Base-by-base conservation (phyloP, 805 yeast genomes). In the Naumovozyma baii region DNA sequence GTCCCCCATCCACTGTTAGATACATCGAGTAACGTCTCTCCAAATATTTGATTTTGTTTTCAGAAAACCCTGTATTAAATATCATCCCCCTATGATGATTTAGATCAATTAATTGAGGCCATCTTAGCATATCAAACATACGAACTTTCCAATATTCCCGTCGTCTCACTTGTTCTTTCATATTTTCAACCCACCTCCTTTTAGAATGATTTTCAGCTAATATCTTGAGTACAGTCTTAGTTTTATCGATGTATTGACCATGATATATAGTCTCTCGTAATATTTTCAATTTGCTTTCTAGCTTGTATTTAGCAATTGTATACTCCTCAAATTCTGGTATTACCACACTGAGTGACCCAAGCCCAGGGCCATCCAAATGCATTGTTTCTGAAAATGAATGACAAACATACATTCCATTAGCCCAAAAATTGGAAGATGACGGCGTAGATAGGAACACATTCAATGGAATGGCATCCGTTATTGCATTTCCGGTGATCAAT, bases 351-450 rank as follows among this genome's bases (percentile, higher is more conserved):
- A 86, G 67, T 9, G 94, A 83, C 13, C 96, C 96, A 36, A 83
- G 83, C 58, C 96, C 77, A 67, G 87, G 95, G 52, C 96, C 96
- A 61, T 88, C 87, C 54, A 87, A 76, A 32, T 96, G 96, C 76
- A 84, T 79, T 64, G 87, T 87, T 62, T 88, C 87, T 43, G 95
- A 94, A 65, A 88, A 87, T 9, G 95, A 83, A 64, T 87, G 96
- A 58, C 94, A 82, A 43, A 81, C 67, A 41, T 81, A 67, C 47
- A 71, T 72, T 31, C 78, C 70, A 42, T 72, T 62, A 34, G 76
- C 57, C 52, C 69, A 62, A 31, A 73, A 73, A 33, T 59, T 60
- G 36, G 46, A 49, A 7, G 43, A 38, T n/a, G 44, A 34, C 17
- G 38, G n/a, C n/a, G n/a, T n/a, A n/a, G n/a, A n/a, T n/a, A n/a